Evolutionary conservation across 2,329 filamentous ascomycete genomes (phyloP).

Genomic region (Xylaria sp.): DNA sequence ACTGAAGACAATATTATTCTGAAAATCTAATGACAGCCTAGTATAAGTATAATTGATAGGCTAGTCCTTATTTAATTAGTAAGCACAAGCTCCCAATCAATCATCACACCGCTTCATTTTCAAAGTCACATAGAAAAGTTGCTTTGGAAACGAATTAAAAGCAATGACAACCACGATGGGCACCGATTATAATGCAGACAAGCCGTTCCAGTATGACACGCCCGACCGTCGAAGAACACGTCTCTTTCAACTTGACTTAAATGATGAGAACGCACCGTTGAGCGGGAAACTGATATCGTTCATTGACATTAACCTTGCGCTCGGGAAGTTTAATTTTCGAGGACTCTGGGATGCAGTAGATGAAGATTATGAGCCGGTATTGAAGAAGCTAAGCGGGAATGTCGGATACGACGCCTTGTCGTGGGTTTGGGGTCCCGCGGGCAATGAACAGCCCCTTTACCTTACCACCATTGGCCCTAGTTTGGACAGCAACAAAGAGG

Average conservation of each 20-base stretch:
- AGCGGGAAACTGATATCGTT: not conserved
- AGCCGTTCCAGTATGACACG: not conserved
- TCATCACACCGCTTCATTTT: not conserved
- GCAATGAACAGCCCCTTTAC: not conserved
- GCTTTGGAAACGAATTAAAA: not conserved
- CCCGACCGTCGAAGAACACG: not conserved
- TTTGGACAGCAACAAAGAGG: not conserved
- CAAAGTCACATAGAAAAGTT: not conserved
- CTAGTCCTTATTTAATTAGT: no score
- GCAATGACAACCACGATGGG: not conserved
- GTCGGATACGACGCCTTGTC: not conserved
- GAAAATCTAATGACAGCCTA: no score
- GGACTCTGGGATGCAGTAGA: not conserved
- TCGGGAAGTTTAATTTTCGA: not conserved
- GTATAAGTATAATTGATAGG: no score
- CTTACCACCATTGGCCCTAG: not conserved
- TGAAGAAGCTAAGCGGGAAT: not conserved
- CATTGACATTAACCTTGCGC: not conserved
- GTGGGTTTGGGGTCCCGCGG: not conserved
- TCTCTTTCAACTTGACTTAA: not conserved
- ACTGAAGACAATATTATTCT: no score
- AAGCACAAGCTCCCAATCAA: not conserved
- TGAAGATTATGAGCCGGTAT: not conserved
- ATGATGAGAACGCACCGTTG: not conserved
- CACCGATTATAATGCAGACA: not conserved